Conservation (phyloP, 176 grass and related monocot genomes). For the bread wheat (Triticum aestivum) region IWGSC_CS_RefSeq_v2.1 NC_057796.1:127542245-127542744, state of each 20-base stretch:
- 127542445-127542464: slow-evolving; percentile 38
- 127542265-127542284: slow-evolving; percentile 34
- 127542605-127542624: too few relatives aligned
- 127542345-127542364: slow-evolving; percentile 36
- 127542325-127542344: slow-evolving; percentile 42
- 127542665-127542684: too few relatives aligned
- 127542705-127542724: too few relatives aligned
- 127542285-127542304: slow-evolving; percentile 44
- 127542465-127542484: slow-evolving; percentile 27
- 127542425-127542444: slow-evolving; percentile 34
- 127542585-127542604: too few relatives aligned
- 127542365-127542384: slow-evolving; percentile 42
- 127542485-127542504: not conserved
- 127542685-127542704: too few relatives aligned
- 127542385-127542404: slow-evolving; percentile 33
- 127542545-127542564: not conserved
- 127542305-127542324: slow-evolving; percentile 25
- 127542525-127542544: not conserved
- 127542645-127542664: too few relatives aligned
- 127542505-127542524: slow-evolving; percentile 10
- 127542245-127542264: slow-evolving; percentile 49
- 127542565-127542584: too few relatives aligned
- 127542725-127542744: too few relatives aligned
- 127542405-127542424: slow-evolving; percentile 19
- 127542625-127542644: too few relatives aligned